These are phyloP conservation scores for Pestalotiopsis sp. DNA, from an alignment of 2,329 filamentous ascomycete species.

Conservation along the genomic window DNA sequence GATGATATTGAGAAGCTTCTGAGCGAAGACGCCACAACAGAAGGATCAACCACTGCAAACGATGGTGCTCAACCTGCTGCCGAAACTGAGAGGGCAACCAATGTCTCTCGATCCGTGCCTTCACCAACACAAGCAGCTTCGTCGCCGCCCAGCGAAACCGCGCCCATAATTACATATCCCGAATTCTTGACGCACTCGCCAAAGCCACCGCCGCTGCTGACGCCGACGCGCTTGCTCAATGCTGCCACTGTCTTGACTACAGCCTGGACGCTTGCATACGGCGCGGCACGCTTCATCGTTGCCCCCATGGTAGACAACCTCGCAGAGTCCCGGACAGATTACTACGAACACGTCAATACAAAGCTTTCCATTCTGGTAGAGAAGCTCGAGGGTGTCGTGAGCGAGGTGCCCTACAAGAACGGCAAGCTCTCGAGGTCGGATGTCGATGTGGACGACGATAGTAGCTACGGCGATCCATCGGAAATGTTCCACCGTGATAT, in stretches of 20 bases:
- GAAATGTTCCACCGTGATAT: constrained; percentile 83
- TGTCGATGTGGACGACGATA: constrained; percentile 33
- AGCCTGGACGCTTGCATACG: constrained; percentile 68
- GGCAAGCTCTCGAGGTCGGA: constrained; percentile 25
- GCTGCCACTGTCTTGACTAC: constrained; percentile 61
- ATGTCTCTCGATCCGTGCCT: background rate
- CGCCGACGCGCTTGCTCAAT: constrained; percentile 59
- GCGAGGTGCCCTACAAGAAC: constrained; percentile 55
- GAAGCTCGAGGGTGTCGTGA: constrained; percentile 60
- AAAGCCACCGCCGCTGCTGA: constrained; percentile 64
- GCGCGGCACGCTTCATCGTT: constrained; percentile 69
- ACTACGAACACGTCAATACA: constrained; percentile 49
- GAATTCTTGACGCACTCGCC: constrained; percentile 65
- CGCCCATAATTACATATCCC: constrained; percentile 70
- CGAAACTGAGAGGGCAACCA: background rate
- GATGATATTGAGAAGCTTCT: constrained; percentile 72
- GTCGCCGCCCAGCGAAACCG: constrained; percentile 40
- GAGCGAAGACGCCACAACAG: constrained; percentile 15
- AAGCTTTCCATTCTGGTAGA: constrained; percentile 50
- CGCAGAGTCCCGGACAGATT: constrained; percentile 54
- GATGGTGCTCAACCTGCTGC: background rate
- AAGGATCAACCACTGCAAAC: constrained; percentile 7
- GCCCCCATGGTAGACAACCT: constrained; percentile 61
- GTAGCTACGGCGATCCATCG: constrained; percentile 64
- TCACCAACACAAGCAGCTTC: background rate